These are phyloP conservation scores for Monosporascus cannonballus DNA, from an alignment of 2,329 filamentous ascomycete species.

Conservation along the genomic window DNA sequence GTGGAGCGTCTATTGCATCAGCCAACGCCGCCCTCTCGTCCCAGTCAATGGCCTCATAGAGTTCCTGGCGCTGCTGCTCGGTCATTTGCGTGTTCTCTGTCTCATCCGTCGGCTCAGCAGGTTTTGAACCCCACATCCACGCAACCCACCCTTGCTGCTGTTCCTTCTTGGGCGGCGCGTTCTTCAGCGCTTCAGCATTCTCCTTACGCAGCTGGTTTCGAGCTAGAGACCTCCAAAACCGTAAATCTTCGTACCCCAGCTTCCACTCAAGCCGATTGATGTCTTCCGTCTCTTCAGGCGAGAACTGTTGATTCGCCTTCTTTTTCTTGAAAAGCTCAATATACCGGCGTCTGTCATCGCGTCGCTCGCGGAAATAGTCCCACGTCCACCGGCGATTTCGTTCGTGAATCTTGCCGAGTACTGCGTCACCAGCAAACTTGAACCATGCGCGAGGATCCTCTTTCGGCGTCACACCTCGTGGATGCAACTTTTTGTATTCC, in stretches of 20 bases:
- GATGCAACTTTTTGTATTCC: slow-evolving; percentile 90
- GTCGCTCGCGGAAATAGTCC: slow-evolving; percentile 88
- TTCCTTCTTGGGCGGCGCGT: slow-evolving; percentile 43
- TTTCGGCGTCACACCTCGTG: slow-evolving; percentile 72
- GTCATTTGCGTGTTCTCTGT: slow-evolving; percentile 82
- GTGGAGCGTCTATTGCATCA: slow-evolving; percentile 81
- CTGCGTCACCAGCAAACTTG: slow-evolving; percentile 80
- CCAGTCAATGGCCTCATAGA: slow-evolving; percentile 97
- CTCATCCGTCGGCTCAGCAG: slow-evolving; percentile 49
- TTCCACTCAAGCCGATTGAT: slow-evolving; percentile 77
- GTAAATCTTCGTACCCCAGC: slow-evolving; percentile 85
- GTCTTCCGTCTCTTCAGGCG: slow-evolving; percentile 64
- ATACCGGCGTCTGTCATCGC: slow-evolving; percentile 83
- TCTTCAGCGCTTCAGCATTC: slow-evolving; percentile 80
- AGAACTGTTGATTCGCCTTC: slow-evolving; percentile 67
- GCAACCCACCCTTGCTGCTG: slow-evolving; percentile 81
- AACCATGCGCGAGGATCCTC: slow-evolving; percentile 93
- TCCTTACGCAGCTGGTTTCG: slow-evolving; percentile 94
- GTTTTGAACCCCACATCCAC: slow-evolving; percentile 86
- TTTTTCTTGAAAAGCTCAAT: slow-evolving; percentile 96
- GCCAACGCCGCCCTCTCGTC: slow-evolving; percentile 89
- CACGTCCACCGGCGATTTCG: slow-evolving; percentile 90
- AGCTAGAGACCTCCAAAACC: slow-evolving; percentile 93
- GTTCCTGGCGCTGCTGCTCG: slow-evolving; percentile 90
- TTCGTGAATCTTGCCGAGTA: slow-evolving; percentile 92